Evolutionary conservation across 495 filamentous ascomycete genomes (phyloP).

Genomic region (Evernia prunastri): DNA sequence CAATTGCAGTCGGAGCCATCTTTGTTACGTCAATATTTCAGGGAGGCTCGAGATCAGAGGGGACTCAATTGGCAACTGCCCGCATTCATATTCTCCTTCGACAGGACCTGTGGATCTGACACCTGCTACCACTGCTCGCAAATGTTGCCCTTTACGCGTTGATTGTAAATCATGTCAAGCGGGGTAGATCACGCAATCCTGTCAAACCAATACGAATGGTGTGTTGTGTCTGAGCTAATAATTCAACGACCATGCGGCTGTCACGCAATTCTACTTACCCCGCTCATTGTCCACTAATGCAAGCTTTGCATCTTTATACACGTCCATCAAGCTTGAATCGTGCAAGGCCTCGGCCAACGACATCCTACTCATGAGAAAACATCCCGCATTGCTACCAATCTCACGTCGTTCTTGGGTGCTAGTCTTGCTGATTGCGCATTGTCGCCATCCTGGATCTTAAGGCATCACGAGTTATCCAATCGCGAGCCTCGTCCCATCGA

Average conservation of each 20-base stretch:
- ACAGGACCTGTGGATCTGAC: not conserved
- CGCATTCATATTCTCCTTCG: not conserved
- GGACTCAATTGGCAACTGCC: not conserved
- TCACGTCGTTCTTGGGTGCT: not conserved
- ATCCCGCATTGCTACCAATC: not conserved
- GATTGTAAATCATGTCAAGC: constrained; percentile 7
- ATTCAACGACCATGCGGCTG: not conserved
- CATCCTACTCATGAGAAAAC: not conserved
- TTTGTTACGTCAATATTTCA: not conserved
- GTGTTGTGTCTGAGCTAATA: not conserved
- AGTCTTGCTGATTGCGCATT: not conserved
- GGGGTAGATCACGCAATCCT: constrained; percentile 16
- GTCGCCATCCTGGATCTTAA: not conserved
- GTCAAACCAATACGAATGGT: not conserved
- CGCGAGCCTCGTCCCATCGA: not conserved
- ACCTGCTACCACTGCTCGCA: not conserved
- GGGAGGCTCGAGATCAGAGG: not conserved
- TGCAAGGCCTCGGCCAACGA: not conserved
- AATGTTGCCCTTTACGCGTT: not conserved
- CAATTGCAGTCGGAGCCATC: constrained; percentile 48
- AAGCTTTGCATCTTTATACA: not conserved
- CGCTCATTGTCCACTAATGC: not conserved
- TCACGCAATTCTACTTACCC: not conserved
- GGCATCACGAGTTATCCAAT: not conserved
- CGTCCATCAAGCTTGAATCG: not conserved